Evolutionary conservation across 768 basidiomycete genomes (phyloP).

Genomic region (Trichaptum fuscoviolaceum): DNA sequence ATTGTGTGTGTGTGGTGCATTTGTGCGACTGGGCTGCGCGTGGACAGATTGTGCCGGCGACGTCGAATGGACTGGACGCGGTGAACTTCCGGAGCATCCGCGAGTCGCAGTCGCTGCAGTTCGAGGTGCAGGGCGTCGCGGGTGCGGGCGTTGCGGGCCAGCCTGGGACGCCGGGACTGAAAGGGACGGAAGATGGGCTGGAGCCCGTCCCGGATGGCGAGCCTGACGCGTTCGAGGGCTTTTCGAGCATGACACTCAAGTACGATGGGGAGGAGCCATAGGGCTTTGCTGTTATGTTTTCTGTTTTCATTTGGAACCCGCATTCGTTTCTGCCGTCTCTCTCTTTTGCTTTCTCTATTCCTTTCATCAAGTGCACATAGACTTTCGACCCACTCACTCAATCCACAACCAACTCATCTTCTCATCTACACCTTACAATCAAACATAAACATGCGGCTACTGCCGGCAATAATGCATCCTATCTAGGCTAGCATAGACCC

Average conservation of each 20-base stretch:
- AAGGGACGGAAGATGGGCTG: conserved; percentile 35
- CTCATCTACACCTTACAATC: neutral
- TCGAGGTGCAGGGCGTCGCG: conserved; percentile 50
- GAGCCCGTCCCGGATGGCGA: conserved; percentile 37
- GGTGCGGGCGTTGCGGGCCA: conserved; percentile 22
- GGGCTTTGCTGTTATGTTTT: neutral
- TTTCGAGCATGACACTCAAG: conserved; percentile 78
- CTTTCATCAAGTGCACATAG: neutral
- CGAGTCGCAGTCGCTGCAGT: conserved; percentile 87
- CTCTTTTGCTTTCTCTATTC: neutral
- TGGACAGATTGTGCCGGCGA: conserved; percentile 72
- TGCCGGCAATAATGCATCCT: neutral
- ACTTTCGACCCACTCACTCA: neutral
- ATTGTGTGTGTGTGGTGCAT: neutral
- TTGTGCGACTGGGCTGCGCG: neutral
- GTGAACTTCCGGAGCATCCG: conserved; percentile 88
- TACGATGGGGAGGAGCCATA: conserved; percentile 62
- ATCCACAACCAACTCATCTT: neutral
- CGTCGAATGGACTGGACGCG: conserved; percentile 74
- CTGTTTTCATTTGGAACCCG: neutral
- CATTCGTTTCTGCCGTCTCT: neutral
- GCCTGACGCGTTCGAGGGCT: conserved; percentile 74
- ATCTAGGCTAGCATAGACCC: neutral
- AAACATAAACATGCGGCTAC: neutral
- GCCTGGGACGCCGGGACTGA: conserved; percentile 35